Conservation (phyloP, 2,329 filamentous ascomycete species). For the Hysterium pulicare region DNA sequence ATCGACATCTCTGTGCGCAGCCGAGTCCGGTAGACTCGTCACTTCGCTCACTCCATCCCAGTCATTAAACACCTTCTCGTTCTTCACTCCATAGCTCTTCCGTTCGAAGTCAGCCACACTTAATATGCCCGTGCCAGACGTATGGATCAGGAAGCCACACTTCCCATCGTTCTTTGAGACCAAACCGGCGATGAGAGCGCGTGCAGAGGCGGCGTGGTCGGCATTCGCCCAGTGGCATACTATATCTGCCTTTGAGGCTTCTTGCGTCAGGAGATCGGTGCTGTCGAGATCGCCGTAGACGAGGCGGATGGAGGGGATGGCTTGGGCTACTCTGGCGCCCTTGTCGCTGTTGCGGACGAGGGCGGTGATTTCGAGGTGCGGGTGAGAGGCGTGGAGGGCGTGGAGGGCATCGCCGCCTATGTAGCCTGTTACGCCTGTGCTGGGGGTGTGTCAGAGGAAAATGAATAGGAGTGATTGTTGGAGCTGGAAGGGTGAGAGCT, state of each 20-base stretch:
- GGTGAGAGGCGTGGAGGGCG: constrained; percentile 43
- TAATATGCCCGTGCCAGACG: constrained; percentile 56
- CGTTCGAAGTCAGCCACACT: constrained; percentile 47
- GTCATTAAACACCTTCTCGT: constrained; percentile 57
- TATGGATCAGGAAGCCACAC: constrained; percentile 52
- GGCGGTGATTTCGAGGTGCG: constrained; percentile 49
- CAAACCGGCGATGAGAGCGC: constrained; percentile 50
- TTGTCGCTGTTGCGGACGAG: constrained; percentile 50
- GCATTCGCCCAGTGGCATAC: constrained; percentile 32
- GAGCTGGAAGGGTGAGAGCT: background rate
- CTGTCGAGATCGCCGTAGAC: constrained; percentile 52
- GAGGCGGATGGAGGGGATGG: constrained; percentile 48
- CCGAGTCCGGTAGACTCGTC: constrained; percentile 54
- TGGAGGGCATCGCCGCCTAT: constrained; percentile 34
- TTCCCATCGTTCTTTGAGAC: constrained; percentile 41
- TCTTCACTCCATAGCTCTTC: constrained; percentile 44
- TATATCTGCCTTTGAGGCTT: constrained; percentile 48
- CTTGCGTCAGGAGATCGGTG: constrained; percentile 41
- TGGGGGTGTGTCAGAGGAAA: background rate
- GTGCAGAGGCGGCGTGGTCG: constrained; percentile 16
- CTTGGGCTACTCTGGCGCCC: constrained; percentile 43
- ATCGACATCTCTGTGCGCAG: constrained; percentile 65
- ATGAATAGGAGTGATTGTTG: background rate
- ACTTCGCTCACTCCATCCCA: constrained; percentile 56
- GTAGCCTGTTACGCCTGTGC: constrained; percentile 6